Conservation (phyloP, 2,329 filamentous ascomycete genomes). For the Calonectria pseudoturangicola region DNA sequence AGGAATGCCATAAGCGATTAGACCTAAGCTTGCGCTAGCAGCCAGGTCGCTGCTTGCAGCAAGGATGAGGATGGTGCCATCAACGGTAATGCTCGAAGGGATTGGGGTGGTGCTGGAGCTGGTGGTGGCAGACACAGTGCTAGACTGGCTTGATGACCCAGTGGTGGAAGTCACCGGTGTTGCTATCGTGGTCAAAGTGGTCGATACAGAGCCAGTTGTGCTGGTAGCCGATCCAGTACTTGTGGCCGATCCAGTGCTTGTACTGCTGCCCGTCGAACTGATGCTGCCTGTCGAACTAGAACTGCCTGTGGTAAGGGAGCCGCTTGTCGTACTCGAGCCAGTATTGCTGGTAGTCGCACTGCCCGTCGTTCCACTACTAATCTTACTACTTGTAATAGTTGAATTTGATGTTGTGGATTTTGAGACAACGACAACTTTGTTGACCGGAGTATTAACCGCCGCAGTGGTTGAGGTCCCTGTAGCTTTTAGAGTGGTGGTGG, state of each 20-base stretch:
- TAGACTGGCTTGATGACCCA: not conserved
- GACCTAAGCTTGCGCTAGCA: slow-evolving; percentile 30
- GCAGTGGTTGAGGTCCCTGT: not conserved
- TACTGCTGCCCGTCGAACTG: not conserved
- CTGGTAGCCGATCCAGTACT: not conserved
- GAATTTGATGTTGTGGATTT: not conserved
- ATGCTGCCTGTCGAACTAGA: too few species aligned
- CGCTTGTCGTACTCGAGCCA: too few species aligned
- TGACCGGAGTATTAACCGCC: not conserved
- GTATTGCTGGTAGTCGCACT: not conserved
- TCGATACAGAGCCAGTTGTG: not conserved
- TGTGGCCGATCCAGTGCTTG: not conserved
- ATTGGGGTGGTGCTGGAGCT: slow-evolving; percentile 18
- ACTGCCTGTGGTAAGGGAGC: too few species aligned
- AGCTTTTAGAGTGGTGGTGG: not conserved
- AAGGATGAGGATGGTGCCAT: slow-evolving; percentile 31
- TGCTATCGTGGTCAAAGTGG: not conserved
- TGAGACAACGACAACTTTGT: not conserved
- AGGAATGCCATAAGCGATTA: slow-evolving; percentile 41
- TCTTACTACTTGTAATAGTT: not conserved
- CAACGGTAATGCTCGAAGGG: not conserved
- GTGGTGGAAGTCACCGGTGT: not conserved
- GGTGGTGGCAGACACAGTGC: not conserved
- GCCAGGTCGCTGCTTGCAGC: slow-evolving; percentile 18
- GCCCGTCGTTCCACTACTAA: not conserved